These are phyloP conservation scores for Penicillium simplicissimum DNA, from an alignment of 495 filamentous ascomycete genomes.

Conservation along the genomic window DNA sequence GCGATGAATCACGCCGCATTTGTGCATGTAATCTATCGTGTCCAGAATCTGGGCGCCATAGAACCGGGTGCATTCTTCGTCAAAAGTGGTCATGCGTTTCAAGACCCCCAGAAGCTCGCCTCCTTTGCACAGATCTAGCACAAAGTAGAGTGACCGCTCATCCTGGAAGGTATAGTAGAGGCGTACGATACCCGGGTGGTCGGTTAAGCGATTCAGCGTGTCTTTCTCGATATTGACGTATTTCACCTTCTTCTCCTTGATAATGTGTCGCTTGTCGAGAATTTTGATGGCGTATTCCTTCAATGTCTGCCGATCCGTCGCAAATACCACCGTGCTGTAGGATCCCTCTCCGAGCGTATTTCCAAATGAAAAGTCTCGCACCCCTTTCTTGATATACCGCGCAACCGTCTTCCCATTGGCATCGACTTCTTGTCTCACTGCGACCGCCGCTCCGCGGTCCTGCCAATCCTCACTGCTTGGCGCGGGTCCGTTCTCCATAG, in stretches of 20 bases:
- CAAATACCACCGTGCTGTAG: conserved; percentile 94
- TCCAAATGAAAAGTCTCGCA: conserved; percentile 95
- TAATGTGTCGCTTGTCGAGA: conserved; percentile 97
- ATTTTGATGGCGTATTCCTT: conserved; percentile 99
- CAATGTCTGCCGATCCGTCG: conserved; percentile 90
- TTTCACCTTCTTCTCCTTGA: conserved; percentile 99
- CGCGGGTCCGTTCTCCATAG: conserved; percentile 61
- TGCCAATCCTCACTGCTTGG: conserved; percentile 92
- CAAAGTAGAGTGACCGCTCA: conserved; percentile 92
- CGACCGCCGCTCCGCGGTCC: conserved; percentile 84
- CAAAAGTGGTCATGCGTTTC: conserved; percentile 91
- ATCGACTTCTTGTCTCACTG: conserved; percentile 75
- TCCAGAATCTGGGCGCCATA: conserved; percentile 97
- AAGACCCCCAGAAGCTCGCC: conserved; percentile 91
- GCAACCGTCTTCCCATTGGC: conserved; percentile 78
- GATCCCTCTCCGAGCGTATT: conserved; percentile 92
- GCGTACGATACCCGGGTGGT: conserved; percentile 95
- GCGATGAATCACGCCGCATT: conserved; percentile 90
- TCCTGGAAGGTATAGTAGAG: conserved; percentile 99
- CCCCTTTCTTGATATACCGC: conserved; percentile 90
- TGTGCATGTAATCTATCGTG: conserved; percentile 97
- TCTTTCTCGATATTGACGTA: conserved; percentile 99
- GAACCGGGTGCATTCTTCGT: conserved; percentile 92
- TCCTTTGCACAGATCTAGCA: conserved; percentile 88
- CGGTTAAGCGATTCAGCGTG: conserved; percentile 91